phyloP scores from a whole-genome alignment of 169 alveolate species.

The Cryptosporidium tyzzeri region DNA sequence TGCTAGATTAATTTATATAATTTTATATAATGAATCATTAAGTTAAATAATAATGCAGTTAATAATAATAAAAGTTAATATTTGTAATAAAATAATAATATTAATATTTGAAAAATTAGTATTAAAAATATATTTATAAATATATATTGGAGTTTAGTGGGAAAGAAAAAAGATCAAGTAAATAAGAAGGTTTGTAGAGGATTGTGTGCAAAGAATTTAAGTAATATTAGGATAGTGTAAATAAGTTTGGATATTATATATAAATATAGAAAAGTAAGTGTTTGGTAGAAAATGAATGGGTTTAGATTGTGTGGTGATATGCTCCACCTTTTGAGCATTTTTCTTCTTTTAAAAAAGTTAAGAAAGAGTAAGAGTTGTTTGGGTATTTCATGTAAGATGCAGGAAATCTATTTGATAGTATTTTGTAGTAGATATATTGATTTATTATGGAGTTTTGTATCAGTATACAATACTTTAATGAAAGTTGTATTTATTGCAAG shows the following conservation, averaged over 20 bases:
- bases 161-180: neutral
- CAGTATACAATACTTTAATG: conserved; percentile 93
- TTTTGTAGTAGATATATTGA: conserved; percentile 90
- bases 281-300: conserved; percentile 88
- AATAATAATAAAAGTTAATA: too few species aligned
- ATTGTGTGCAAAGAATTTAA: neutral
- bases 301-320: conserved; percentile 94
- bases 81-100: too few species aligned
- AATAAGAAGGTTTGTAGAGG: neutral
- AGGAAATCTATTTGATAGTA: conserved; percentile 94
- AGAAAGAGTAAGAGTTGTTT: conserved; percentile 91
- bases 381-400: conserved; percentile 96
- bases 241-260: neutral
- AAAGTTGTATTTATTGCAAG: conserved; percentile 89
- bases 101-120: too few species aligned
- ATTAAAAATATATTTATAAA: too few species aligned
- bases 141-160: too few species aligned
- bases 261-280: neutral
- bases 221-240: neutral
- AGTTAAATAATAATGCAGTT: neutral
- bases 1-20: neutral
- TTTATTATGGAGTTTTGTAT: conserved; percentile 87
- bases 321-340: conserved; percentile 92
- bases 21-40: neutral
- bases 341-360: conserved; percentile 91